A percentile compares a stretch with the other conserved stretches of the same genome.
Conservation (phyloP, 192 early-diverging fungal genomes). For the Haplosporangium gracile region DNA sequence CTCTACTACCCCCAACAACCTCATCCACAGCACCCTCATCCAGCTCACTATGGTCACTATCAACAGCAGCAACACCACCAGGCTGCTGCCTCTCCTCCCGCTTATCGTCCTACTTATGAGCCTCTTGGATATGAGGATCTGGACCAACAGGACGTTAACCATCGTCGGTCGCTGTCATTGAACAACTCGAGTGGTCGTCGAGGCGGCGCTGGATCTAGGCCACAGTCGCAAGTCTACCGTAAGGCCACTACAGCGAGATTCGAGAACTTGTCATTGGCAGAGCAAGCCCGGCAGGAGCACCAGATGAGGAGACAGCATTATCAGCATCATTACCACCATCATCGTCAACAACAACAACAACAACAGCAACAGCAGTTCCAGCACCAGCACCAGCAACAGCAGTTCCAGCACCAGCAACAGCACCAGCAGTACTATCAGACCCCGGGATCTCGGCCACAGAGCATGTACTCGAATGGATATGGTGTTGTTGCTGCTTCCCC, state of each 20-base stretch:
- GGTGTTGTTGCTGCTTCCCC: neutral
- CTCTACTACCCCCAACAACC: neutral
- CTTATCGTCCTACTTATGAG: neutral
- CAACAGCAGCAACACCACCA: slow-evolving; percentile 1
- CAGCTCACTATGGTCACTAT: slow-evolving; percentile 6
- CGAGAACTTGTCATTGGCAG: slow-evolving; percentile 31
- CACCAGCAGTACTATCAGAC: slow-evolving; percentile 5
- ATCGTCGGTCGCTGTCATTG: slow-evolving; percentile 24
- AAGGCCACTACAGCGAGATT: neutral
- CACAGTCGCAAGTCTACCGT: neutral
- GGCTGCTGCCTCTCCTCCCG: neutral
- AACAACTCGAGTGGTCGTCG: neutral
- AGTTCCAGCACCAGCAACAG: neutral
- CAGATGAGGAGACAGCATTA: slow-evolving; percentile 31
- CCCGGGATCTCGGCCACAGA: neutral
- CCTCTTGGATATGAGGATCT: neutral
- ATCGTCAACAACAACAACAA: slow-evolving; percentile 25
- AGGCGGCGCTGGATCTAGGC: neutral
- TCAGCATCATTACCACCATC: slow-evolving; percentile 35
- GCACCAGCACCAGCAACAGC: neutral
- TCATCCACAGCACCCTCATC: neutral
- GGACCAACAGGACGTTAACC: neutral
- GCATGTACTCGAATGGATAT: neutral
- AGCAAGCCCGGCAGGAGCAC: slow-evolving; percentile 39
- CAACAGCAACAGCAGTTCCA: neutral